Base-by-base conservation (phyloP, 768 basidiomycete genomes). In the Gymnopilus junonius region DNA sequence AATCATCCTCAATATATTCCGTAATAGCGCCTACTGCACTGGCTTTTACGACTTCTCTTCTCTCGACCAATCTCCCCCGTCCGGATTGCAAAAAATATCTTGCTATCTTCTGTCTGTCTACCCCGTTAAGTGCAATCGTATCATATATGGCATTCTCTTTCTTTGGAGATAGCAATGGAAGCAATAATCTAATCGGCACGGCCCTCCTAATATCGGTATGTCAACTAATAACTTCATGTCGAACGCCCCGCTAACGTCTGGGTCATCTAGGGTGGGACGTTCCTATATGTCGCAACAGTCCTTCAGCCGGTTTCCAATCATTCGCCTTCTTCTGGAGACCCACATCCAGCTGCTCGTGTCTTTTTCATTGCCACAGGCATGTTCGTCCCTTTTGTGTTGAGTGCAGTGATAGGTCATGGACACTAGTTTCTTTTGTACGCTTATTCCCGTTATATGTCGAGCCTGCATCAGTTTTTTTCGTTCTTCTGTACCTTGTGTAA, bases 231-330 rank as follows among this genome's bases (percentile, higher is more conserved):
- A 20, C 27, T 15, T 5, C 39, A 58, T 53, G 21, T 14, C 15
- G 20, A 46, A 10, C n/a, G 40, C 14, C 8, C 34, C 1, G 21
- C 57, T 34, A 45, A 42, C 14, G 3, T 34, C 43, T 27, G n/a
- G 14, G 42, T 14, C 17, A 8, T 34, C 59, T 43, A 95, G 93
- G 95, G 93, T 46, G 95, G 95, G 8, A 95, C 94, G 3, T 97
- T 97, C 77, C 81, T 98, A 39, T 97, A 97, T 71, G 96, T 98
- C 8, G 94, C 95, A 1, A 95, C 95, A 1, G 90, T 94, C 40
- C 80, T 95, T n/a, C 93, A 94, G 70, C 86, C 91, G 2, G 83
- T 90, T 32, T 88, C 90, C 32, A 79, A 83, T 17, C 80, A 82
- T 56, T 72, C 74, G 10, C 61, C 74, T 58, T 39, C 77, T 66